Evolutionary conservation across 495 filamentous ascomycete species (phyloP), one percentile per base, ranked within the genome.

Genomic region (Paragyromitra xinjiangensis): DNA sequence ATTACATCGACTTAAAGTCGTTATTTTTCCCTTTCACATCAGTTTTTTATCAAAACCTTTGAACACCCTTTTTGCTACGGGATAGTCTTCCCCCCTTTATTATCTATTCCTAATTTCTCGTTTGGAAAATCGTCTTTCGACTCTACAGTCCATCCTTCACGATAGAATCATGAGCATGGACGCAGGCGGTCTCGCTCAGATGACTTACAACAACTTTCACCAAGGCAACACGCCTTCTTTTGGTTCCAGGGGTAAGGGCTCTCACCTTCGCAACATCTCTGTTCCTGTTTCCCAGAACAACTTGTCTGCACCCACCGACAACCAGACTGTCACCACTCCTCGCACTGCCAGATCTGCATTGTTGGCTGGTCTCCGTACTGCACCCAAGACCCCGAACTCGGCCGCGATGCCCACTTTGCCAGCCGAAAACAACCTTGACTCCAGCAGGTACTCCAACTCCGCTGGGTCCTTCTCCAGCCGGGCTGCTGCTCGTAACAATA

Each of bases 151-250:
- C 80, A 74, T 74, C 56, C 69, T 73, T 80, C 76, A 81, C 82
- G 75, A 78, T 85, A 91, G 92, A 79, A 79, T 73, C 67, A 72
- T 78, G 77, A 94, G 92, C 88, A 95, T 97, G 90, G 92, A 97
- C 94, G 90, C 94, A 89, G 95, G 94, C 89, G 94, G 94, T 94
- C 93, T 97, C 88, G 92, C 95, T 94, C 95, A 97, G 88, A 98
- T 99, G 96, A 92, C 93, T 84, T 96, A 95, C 88, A 91, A 88
- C 84, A 75, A 75, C 69, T 91, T 89, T 83, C 86, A 82, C 63
- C 78, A 77, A 71, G 66, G 71, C 68, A 73, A 74, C 78, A 71
- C 82, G 39, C 62, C 78, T 48, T 83, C 81, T 26, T 93, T 92
- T 81, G 90, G 89, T 67, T 91, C 91, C 66, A 89, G 91, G 74